A percentile compares a stretch with the other conserved stretches of the same genome.
Conservation (phyloP, 164 flowering plant species). For the Piper betle region DNA sequence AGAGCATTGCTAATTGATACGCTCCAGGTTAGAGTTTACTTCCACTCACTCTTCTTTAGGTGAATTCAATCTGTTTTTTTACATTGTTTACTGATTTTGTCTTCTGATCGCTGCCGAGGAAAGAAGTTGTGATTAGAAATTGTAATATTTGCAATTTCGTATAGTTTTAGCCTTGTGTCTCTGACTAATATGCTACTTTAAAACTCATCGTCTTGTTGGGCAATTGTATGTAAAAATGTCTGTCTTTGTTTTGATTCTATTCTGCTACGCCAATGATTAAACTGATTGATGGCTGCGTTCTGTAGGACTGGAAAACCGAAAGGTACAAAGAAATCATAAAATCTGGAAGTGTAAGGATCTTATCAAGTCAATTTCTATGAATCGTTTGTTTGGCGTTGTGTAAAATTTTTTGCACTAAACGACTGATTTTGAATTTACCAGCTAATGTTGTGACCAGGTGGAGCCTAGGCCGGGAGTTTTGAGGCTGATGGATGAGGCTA, state of each 20-base stretch:
- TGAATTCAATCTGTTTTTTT: not conserved
- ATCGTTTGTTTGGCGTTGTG: constrained; percentile 1
- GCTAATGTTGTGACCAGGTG: constrained; percentile 41
- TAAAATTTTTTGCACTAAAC: not conserved
- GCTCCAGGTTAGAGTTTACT: constrained; percentile 36
- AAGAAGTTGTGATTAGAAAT: not conserved
- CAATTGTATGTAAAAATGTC: too few species aligned
- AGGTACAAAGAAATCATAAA: constrained; percentile 89
- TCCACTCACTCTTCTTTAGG: not conserved
- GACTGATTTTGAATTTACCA: constrained; percentile 6
- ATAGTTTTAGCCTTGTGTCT: too few species aligned
- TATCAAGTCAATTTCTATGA: not conserved
- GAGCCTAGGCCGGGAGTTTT: constrained; percentile 87
- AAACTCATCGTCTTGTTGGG: not conserved
- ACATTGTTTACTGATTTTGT: too few species aligned
- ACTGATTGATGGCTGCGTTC: constrained; percentile 3
- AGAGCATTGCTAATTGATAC: constrained; percentile 61
- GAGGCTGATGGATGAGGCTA: constrained; percentile 93
- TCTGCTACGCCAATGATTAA: not conserved
- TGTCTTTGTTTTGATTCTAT: not conserved
- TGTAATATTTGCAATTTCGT: not conserved
- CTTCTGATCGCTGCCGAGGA: not conserved
- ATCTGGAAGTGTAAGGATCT: constrained; percentile 80
- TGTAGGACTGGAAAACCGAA: constrained; percentile 97
- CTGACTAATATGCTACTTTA: not conserved